Evolutionary conservation across 495 filamentous ascomycete genomes (phyloP).

Genomic region (Geoglossum glabrum): DNA sequence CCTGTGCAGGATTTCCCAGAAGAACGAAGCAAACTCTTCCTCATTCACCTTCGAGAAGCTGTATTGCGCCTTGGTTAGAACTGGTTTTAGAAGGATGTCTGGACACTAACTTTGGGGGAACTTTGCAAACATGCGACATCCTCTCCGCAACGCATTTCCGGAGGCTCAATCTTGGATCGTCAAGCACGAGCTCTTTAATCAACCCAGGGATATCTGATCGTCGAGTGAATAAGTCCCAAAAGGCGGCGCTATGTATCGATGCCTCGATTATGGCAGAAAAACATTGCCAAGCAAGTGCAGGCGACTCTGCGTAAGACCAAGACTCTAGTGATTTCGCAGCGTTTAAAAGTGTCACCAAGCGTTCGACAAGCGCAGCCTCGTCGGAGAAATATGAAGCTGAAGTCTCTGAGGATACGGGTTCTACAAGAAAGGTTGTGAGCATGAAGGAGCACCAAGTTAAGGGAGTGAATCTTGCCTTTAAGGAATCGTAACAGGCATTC

Average conservation of each 20-base stretch:
- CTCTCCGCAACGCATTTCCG: slow-evolving; percentile 19
- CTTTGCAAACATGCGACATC: slow-evolving; percentile 16
- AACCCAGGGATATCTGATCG: slow-evolving; percentile 24
- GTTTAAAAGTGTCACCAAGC: slow-evolving; percentile 7
- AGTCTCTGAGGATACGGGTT: slow-evolving; percentile 11
- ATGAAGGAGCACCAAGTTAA: not conserved
- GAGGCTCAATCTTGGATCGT: slow-evolving; percentile 18
- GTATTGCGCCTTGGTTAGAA: not conserved
- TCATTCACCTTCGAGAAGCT: not conserved
- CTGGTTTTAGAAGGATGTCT: not conserved
- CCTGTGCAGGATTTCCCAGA: slow-evolving; percentile 32
- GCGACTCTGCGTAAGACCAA: not conserved
- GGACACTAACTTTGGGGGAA: slow-evolving; percentile 10
- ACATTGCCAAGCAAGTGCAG: slow-evolving; percentile 23
- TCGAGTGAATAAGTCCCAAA: slow-evolving; percentile 39
- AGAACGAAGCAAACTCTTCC: slow-evolving; percentile 21
- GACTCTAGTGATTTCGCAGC: not conserved
- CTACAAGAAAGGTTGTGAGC: slow-evolving; percentile 6
- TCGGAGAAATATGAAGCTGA: slow-evolving; percentile 13
- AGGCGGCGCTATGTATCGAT: slow-evolving; percentile 32
- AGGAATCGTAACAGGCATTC: slow-evolving; percentile 21
- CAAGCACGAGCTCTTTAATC: slow-evolving; percentile 20
- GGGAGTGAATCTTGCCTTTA: slow-evolving; percentile 12
- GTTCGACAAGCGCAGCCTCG: slow-evolving; percentile 10
- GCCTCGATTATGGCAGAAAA: slow-evolving; percentile 46